Conservation (phyloP, 306 rosid species). For the Canavalia gladiata region DNA sequence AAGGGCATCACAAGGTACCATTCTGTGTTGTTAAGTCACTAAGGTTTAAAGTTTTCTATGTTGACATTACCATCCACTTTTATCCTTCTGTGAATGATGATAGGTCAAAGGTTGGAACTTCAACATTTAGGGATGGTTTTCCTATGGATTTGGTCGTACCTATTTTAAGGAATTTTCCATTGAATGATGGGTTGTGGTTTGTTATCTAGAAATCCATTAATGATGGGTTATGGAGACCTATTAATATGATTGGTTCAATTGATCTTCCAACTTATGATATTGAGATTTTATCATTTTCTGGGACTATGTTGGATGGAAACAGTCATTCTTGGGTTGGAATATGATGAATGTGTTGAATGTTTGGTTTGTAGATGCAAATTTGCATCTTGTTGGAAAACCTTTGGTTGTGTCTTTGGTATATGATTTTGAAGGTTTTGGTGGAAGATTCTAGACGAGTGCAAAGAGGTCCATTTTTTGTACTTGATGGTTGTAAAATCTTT, state of each 20-base stretch:
- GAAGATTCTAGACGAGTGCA: constrained; percentile 67
- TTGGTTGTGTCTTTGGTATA: constrained; percentile 56
- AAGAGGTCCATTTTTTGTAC: constrained; percentile 64
- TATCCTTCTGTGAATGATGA: constrained; percentile 57
- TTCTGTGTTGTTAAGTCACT: constrained; percentile 65
- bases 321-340: constrained; percentile 67
- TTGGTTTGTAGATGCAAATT: constrained; percentile 89
- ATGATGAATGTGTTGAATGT: constrained; percentile 90
- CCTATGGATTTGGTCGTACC: constrained; percentile 89
- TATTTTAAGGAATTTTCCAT: constrained; percentile 69
- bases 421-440: constrained; percentile 70
- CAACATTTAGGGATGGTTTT: constrained; percentile 47
- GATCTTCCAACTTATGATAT: constrained; percentile 91
- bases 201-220: constrained; percentile 62
- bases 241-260: constrained; percentile 83
- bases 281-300: constrained; percentile 83
- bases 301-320: constrained; percentile 73
- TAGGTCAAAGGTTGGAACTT: constrained; percentile 39
- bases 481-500: constrained; percentile 83
- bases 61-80: constrained; percentile 65
- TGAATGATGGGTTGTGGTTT: constrained; percentile 91
- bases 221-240: constrained; percentile 81
- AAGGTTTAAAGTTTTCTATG: constrained; percentile 75
- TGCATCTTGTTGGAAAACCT: constrained; percentile 68
- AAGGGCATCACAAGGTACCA: constrained; percentile 91